phyloP scores from a whole-genome alignment of 768 basidiomycete species.

The Tricholoma sp. region DNA sequence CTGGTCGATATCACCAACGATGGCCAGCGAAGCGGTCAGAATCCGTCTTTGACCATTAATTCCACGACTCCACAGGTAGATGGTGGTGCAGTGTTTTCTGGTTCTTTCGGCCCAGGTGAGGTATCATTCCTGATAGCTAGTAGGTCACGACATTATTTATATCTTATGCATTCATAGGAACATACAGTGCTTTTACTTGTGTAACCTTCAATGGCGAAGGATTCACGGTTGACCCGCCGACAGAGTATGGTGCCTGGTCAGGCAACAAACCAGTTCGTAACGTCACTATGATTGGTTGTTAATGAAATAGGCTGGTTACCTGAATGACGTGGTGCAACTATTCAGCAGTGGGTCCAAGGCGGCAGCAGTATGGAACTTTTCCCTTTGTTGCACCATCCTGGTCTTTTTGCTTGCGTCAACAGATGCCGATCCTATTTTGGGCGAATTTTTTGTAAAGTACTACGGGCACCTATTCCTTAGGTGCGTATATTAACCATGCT shows the following conservation, averaged over 20 bases:
- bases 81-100: background rate
- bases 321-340: constrained; percentile 49
- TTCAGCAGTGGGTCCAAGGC: constrained; percentile 42
- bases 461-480: constrained; percentile 17
- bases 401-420: background rate
- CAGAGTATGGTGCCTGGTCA: constrained; percentile 53
- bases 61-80: constrained; percentile 35
- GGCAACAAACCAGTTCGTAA: constrained; percentile 34
- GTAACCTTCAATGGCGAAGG: constrained; percentile 56
- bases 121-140: background rate
- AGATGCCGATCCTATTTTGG: constrained; percentile 63
- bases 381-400: background rate
- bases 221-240: constrained; percentile 38
- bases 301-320: constrained; percentile 43
- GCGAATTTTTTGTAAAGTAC: constrained; percentile 66
- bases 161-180: constrained; percentile 23
- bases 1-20: constrained; percentile 61
- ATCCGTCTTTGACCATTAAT: constrained; percentile 44
- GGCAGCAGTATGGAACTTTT: constrained; percentile 46
- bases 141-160: background rate
- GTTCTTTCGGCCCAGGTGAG: constrained; percentile 2
- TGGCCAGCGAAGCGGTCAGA: constrained; percentile 46
- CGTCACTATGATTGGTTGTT: background rate
- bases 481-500: background rate
- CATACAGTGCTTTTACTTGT: constrained; percentile 55